phyloP scores from a whole-genome alignment of 2,329 filamentous ascomycete species.

The Monilinia laxa region DNA sequence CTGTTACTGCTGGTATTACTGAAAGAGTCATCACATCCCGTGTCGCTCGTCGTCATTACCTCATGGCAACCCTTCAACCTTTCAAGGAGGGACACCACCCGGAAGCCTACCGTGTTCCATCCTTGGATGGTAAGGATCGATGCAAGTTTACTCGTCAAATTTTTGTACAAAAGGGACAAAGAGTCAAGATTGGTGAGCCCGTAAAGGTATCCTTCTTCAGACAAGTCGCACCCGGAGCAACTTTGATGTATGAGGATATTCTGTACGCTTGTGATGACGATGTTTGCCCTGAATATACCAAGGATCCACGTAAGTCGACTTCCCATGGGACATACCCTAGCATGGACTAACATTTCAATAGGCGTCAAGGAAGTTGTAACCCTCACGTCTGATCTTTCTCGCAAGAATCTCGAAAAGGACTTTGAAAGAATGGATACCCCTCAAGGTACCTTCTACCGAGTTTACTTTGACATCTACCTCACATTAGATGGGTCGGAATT shows the following conservation, averaged over 20 bases:
- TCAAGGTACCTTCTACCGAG: constrained; percentile 91
- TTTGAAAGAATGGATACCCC: constrained; percentile 99
- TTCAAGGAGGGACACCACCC: constrained; percentile 99
- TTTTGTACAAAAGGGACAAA: constrained; percentile 96
- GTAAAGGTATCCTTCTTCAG: constrained; percentile 99
- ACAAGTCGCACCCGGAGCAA: constrained; percentile 94
- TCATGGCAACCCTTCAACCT: constrained; percentile 97
- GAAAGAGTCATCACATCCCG: constrained; percentile 95
- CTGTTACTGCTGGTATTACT: constrained; percentile 95
- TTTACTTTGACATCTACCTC: constrained; percentile 78
- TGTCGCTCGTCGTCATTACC: constrained; percentile 94
- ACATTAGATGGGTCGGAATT: constrained; percentile 97
- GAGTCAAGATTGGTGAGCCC: constrained; percentile 98
- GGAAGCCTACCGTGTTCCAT: constrained; percentile 95
- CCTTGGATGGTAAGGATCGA: constrained; percentile 91
- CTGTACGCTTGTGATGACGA: constrained; percentile 97
- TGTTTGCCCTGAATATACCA: constrained; percentile 97
- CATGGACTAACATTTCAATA: constrained; percentile 45
- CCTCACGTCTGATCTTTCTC: constrained; percentile 90
- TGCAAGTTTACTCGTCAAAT: constrained; percentile 99
- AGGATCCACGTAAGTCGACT: constrained; percentile 86
- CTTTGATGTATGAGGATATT: constrained; percentile 99
- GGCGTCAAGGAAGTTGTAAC: constrained; percentile 99
- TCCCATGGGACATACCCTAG: background rate
- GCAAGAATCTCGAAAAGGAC: constrained; percentile 98